phyloP scores from a whole-genome alignment of 169 alveolate genomes.

The Plasmodium knowlesi region DNA sequence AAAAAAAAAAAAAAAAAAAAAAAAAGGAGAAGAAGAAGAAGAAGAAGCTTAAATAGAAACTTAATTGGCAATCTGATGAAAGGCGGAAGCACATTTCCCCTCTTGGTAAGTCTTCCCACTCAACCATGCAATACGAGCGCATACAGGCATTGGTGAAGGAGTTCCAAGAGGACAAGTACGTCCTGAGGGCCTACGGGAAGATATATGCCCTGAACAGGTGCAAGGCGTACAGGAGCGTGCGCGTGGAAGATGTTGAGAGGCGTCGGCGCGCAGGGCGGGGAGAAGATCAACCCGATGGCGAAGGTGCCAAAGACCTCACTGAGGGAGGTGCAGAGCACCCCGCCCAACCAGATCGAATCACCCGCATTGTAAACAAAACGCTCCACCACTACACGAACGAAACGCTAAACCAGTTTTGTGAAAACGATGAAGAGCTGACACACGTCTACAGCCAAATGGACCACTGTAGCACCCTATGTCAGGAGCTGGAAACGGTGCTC shows the following conservation, averaged over 20 bases:
- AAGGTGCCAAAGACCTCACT: background rate
- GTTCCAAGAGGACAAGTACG: slow-evolving; percentile 19
- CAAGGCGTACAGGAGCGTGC: slow-evolving; percentile 16
- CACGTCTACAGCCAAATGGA: slow-evolving; percentile 76
- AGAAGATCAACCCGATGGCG: background rate
- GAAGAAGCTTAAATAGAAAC: background rate
- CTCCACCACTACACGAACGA: slow-evolving; percentile 76
- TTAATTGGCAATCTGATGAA: background rate
- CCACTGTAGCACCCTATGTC: slow-evolving; percentile 76
- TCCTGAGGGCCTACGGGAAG: slow-evolving; percentile 13
- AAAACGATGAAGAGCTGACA: slow-evolving; percentile 74
- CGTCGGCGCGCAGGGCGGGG: background rate
- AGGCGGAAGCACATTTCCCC: background rate
- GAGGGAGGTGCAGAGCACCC: background rate
- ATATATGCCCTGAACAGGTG: slow-evolving; percentile 35
- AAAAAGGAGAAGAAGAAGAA: background rate
- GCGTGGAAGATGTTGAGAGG: slow-evolving; percentile 27
- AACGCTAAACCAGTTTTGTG: slow-evolving; percentile 59
- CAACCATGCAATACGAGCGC: slow-evolving; percentile 29
- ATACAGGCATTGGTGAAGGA: background rate
- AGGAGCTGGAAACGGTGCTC: slow-evolving; percentile 75
- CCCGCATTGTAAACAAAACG: slow-evolving; percentile 34
- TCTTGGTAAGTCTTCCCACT: background rate
- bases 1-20: slow-evolving; percentile 5
- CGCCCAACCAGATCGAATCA: background rate